Percentiles rank a stretch among this genome's conserved stretches.
phyloP scores from a whole-genome alignment of 805 yeast species.

The Zygosaccharomyces gambellarensis region DNA sequence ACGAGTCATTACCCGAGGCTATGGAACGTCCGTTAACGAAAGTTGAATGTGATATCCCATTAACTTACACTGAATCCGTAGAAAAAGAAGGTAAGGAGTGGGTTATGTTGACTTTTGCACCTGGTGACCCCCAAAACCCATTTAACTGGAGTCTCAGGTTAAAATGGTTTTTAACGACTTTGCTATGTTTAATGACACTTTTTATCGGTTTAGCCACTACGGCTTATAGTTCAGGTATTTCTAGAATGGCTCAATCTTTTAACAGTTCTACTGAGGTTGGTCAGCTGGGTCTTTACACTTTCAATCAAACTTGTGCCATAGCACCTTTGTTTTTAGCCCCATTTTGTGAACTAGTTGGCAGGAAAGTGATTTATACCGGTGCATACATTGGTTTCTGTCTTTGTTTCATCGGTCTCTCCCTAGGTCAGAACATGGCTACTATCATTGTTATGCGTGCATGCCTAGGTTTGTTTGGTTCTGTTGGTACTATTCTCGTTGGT shows the following conservation, averaged over 20 bases:
- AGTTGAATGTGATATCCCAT: slow-evolving; percentile 1
- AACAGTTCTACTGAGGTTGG: not conserved
- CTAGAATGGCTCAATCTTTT: not conserved
- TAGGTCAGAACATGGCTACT: slow-evolving; percentile 1
- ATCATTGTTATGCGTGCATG: not conserved
- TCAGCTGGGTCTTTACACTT: slow-evolving; percentile 1
- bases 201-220: not conserved
- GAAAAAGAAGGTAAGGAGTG: slow-evolving; percentile 2
- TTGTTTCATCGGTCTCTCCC: slow-evolving; percentile 2
- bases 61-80: slow-evolving; percentile 2
- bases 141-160: not conserved
- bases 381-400: slow-evolving; percentile 1
- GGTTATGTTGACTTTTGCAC: slow-evolving; percentile 4
- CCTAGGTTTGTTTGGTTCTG: not conserved
- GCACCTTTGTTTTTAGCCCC: slow-evolving; percentile 2
- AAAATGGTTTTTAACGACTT: slow-evolving; percentile 1
- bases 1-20: not conserved
- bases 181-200: not conserved
- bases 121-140: not conserved
- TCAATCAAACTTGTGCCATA: not conserved
- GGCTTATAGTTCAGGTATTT: not conserved
- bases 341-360: slow-evolving; percentile 4
- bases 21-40: not conserved
- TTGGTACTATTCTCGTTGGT: slow-evolving; percentile 4
- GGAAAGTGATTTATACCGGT: not conserved